Evolutionary conservation across 306 rosid genomes (phyloP), one percentile per base, ranked within the genome.

Genomic region (Malus sylvestris): DNA sequence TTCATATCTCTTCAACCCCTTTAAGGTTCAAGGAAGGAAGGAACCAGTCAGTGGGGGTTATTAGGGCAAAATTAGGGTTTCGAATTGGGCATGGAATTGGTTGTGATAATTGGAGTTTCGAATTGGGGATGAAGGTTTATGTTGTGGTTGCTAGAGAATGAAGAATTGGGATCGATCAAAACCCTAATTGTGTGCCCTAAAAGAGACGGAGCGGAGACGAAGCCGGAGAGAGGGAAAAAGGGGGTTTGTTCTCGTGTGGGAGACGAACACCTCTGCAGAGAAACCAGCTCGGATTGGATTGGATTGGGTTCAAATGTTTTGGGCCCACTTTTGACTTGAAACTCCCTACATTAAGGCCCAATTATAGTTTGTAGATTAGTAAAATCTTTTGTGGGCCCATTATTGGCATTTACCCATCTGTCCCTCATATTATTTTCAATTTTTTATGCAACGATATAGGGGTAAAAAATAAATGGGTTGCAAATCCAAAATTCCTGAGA

Each of bases 1-100:
- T 49, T 80, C 81, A 75, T 80, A 7, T 11, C 73, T 70, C 59
- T 29, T 70, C 60, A 20, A 66, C 6, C 70, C 49, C 49, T 35
- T 66, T 19, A 33, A 20, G 19, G 11, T 66, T 33, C 25, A 15
- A 9, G 3, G n/a, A 22, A 38, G 4, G 46, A 66, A 4, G 2
- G 40, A 63, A 61, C 35, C 67, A 61, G 33, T 8, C 63, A 20
- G 29, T 22, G 5, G 55, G 55, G 53, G 15, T 67, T 67, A 3
- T 68, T 68, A 44, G 57, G 72, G 70, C 49, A 42, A 12, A 70
- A 27, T 70, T 51, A 30, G 74, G 75, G 65, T 71, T 71, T 32
- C 61, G 33, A 70, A 27, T 51, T 51, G 64, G 25, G 66, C 25
- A 12, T 23, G 13, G 67, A 63, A 30, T 7, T 61, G 3, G 35